Evolutionary conservation across 176 grass and related monocot genomes (phyloP).

Genomic region (Lolium rigidum): DNA sequence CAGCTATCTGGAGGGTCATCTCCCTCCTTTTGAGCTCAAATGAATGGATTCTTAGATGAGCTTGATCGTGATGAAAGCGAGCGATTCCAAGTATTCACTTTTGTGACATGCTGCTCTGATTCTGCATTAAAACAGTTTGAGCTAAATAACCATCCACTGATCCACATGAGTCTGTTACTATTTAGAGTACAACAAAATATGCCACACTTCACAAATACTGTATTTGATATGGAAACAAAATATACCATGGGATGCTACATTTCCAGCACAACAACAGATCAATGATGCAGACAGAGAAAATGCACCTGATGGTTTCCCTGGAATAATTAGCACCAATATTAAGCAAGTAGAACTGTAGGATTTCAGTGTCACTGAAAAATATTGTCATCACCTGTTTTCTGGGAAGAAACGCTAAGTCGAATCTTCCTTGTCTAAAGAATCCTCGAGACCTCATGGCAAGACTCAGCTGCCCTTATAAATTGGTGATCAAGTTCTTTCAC

Average conservation of each 20-base stretch:
- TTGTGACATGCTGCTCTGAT: conserved; percentile 42
- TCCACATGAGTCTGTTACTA: not conserved
- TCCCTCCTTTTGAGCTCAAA: conserved; percentile 42
- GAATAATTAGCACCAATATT: conserved; percentile 15
- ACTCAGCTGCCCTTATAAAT: conserved; percentile 60
- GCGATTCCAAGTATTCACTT: conserved; percentile 66
- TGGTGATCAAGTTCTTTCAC: conserved; percentile 66
- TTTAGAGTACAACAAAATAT: not conserved
- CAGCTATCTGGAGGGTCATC: conserved; percentile 53
- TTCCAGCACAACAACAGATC: conserved; percentile 49
- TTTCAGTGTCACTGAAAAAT: not conserved
- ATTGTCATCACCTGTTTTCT: conserved; percentile 52
- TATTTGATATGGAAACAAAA: not conserved
- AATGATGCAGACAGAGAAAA: conserved; percentile 43
- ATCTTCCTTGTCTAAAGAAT: conserved; percentile 72
- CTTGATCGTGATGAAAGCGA: conserved; percentile 59
- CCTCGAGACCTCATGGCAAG: conserved; percentile 65
- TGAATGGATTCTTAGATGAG: conserved; percentile 55
- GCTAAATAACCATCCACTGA: conserved; percentile 23
- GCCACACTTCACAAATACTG: not conserved
- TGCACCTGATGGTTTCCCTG: conserved; percentile 50
- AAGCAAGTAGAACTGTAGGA: not conserved
- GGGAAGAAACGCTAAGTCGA: conserved; percentile 44
- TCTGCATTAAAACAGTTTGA: conserved; percentile 48
- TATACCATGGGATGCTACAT: conserved; percentile 52